Evolutionary conservation across 352 stramenopile species (phyloP), one percentile per base, ranked within the genome.

Genomic region (Hyaloperonospora arabidopsidis): DNA sequence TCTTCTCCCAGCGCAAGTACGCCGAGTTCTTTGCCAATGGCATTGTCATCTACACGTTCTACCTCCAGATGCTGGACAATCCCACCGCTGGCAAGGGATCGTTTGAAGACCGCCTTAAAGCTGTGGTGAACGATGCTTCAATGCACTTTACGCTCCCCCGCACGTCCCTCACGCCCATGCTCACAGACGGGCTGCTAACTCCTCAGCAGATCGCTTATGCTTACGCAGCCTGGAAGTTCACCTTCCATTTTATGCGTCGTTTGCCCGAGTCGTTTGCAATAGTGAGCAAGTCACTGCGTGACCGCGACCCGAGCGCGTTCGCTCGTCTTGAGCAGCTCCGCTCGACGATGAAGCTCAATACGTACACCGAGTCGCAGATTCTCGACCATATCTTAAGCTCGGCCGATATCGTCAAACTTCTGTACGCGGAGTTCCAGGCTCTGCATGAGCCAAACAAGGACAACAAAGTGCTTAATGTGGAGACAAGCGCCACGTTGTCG

Each of bases 161-260:
- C 57, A 92, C 82, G 53, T 92, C 82, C 49, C 65, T 92, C 14
- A 89, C 82, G 43, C 82, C 82, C 10, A 87, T 92, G 78, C 68
- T 92, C 25, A 87, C 70, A 18, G 76, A 88, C 50, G 77, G 82
- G 49, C 57, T 89, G 49, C 61, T 92, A 34, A 82, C 66, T 17
- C 79, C 82, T 25, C 79, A 89, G 61, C 74, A 89, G 56, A 89
- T 89, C 48, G 84, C 82, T 43, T 92, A 92, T 68, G 82, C 82
- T 8, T 92, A 92, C 65, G 74, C 82, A 0, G 82, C 82, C 14
- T 92, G 82, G 82, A 92, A 92, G 65, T 92, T 92, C 48, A 86
- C 78, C 5, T 92, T 92, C 66, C 82, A 92, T 68, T 92, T 92
- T 65, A 87, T 92, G 76, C 79, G 88, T 52, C 82, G 82, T 54